Conservation (phyloP, 202 grass and related monocot genomes). For the Musa balbisiana region DNA sequence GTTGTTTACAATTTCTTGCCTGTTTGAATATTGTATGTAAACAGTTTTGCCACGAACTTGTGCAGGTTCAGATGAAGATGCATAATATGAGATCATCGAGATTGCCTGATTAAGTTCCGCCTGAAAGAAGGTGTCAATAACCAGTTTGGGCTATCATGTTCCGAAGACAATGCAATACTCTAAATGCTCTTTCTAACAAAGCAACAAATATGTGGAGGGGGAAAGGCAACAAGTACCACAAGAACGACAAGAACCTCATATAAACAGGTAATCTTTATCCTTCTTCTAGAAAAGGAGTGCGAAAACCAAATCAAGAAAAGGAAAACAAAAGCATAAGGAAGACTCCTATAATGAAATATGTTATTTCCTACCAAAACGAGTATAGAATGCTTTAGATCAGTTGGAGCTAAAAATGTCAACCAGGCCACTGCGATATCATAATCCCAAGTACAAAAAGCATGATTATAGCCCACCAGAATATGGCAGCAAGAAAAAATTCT, state of each 20-base stretch:
- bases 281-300: neutral
- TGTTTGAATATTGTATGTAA: constrained; percentile 14
- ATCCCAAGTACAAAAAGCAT: too few species aligned
- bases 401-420: too few species aligned
- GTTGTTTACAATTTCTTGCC: constrained; percentile 17
- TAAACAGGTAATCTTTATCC: neutral
- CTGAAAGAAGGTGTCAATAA: neutral
- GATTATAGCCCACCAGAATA: too few species aligned
- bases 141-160: neutral
- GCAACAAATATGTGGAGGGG: neutral
- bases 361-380: too few species aligned
- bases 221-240: neutral
- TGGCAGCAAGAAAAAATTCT: too few species aligned
- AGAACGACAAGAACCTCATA: neutral
- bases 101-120: constrained; percentile 13
- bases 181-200: neutral
- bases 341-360: too few species aligned
- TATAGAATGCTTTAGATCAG: too few species aligned
- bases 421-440: too few species aligned
- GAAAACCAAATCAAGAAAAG: neutral
- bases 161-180: neutral
- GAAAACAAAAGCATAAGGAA: neutral
- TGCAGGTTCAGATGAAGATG: constrained; percentile 16
- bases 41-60: constrained; percentile 20
- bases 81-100: constrained; percentile 18